Evolutionary conservation across 2,329 filamentous ascomycete species (phyloP).

Genomic region (Exutisphaerella laricina): DNA sequence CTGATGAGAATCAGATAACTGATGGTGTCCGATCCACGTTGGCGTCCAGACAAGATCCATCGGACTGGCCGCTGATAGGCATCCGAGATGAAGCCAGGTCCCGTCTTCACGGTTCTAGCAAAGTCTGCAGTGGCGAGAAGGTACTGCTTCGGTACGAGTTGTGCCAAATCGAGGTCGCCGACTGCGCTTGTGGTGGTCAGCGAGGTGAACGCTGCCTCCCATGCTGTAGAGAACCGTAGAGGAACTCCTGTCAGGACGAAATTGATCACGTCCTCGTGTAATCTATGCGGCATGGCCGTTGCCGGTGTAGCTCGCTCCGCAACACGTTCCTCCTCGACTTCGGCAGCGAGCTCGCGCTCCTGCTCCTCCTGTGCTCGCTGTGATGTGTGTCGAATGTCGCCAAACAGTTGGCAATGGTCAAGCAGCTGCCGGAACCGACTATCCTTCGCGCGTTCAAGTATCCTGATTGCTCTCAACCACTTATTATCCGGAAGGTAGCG

Average conservation of each 20-base stretch:
- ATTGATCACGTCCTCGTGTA: conserved; percentile 41
- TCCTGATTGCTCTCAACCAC: neutral
- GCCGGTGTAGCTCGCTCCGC: conserved; percentile 42
- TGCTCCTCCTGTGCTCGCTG: conserved; percentile 57
- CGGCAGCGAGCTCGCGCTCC: conserved; percentile 61
- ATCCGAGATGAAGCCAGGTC: conserved; percentile 33
- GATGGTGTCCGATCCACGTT: conserved; percentile 7
- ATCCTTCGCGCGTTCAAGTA: conserved; percentile 9
- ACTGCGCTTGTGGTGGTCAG: conserved; percentile 8
- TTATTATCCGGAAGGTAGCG: conserved; percentile 40
- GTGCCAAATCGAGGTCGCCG: neutral
- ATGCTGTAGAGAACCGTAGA: conserved; percentile 26
- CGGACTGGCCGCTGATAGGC: conserved; percentile 50
- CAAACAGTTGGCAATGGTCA: conserved; percentile 18
- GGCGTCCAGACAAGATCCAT: conserved; percentile 45
- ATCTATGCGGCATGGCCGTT: conserved; percentile 36
- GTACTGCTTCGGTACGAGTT: conserved; percentile 9
- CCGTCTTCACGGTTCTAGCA: conserved; percentile 7
- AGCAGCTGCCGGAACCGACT: conserved; percentile 28
- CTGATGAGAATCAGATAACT: conserved; percentile 51
- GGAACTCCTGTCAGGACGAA: conserved; percentile 39
- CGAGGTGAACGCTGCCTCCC: conserved; percentile 16
- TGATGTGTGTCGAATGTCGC: conserved; percentile 13
- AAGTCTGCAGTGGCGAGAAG: conserved; percentile 15
- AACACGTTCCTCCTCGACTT: conserved; percentile 57